A percentile compares a stretch with the other conserved stretches of the same genome.
These are phyloP conservation scores for Dendrocalamus latiflorus DNA, from an alignment of 202 grass and related monocot species.

Conservation along the genomic window DNA sequence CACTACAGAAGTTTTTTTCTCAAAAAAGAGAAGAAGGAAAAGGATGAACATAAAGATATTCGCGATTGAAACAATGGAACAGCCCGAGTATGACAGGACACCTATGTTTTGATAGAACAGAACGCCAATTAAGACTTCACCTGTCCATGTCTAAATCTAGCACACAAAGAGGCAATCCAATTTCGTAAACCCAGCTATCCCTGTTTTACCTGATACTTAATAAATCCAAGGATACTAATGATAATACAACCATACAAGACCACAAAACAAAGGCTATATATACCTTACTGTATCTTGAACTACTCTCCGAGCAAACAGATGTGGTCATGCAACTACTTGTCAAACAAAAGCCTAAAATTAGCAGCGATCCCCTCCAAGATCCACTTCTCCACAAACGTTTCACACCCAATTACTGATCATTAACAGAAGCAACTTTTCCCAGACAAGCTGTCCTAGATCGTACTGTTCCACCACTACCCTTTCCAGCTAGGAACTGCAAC, in stretches of 20 bases:
- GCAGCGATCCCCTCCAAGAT: neutral
- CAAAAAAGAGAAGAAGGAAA: neutral
- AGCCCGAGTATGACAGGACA: slow-evolving; percentile 18
- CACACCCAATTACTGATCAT: slow-evolving; percentile 13
- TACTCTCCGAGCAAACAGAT: neutral
- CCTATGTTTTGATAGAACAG: neutral
- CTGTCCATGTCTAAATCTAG: slow-evolving; percentile 20
- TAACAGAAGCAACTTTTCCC: slow-evolving; percentile 7
- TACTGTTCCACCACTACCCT: neutral
- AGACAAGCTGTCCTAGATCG: slow-evolving; percentile 26
- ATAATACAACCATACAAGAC: neutral
- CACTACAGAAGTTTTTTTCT: neutral
- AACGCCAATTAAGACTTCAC: slow-evolving; percentile 6
- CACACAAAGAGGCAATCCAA: neutral
- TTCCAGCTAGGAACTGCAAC: slow-evolving; percentile 33
- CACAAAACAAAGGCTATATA: neutral
- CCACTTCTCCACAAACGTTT: neutral
- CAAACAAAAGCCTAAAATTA: neutral
- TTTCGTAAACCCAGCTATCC: neutral
- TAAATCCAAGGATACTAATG: neutral
- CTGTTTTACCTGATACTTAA: slow-evolving; percentile 9
- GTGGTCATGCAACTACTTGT: neutral
- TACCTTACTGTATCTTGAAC: neutral
- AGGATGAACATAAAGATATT: slow-evolving; percentile 4
- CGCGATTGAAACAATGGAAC: slow-evolving; percentile 1